A percentile compares a stretch with the other conserved stretches of the same genome.
These are phyloP conservation scores for Leptomonas pyrrhocoris DNA, from an alignment of 208 protist genomes.

Conservation along the genomic window DNA sequence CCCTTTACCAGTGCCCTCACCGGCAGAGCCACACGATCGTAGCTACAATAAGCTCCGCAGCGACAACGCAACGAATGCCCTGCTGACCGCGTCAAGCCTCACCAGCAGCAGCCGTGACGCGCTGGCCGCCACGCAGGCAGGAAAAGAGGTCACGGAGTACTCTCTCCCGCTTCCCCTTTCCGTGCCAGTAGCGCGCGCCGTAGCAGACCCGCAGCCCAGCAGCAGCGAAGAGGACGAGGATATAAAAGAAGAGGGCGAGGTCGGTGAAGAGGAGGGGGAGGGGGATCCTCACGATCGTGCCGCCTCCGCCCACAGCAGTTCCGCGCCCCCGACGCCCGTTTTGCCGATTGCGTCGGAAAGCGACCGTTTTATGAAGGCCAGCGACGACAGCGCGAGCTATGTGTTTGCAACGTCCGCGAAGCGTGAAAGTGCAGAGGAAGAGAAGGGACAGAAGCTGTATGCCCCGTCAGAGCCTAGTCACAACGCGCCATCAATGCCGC, in stretches of 20 bases:
- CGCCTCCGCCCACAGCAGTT: background rate
- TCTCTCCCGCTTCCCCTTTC: background rate
- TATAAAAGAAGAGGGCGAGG: background rate
- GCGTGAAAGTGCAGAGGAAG: background rate
- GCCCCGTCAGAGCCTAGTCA: no score
- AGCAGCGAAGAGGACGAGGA: background rate
- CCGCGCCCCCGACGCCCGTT: background rate
- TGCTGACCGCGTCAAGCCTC: background rate
- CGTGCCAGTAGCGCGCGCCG: background rate
- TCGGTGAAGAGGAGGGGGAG: constrained; percentile 1
- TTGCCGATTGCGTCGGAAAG: background rate
- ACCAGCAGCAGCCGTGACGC: background rate
- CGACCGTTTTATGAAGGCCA: background rate
- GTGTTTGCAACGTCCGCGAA: background rate
- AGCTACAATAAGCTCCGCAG: background rate
- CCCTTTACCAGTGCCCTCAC: background rate
- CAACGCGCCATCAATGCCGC: no score
- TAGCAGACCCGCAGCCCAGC: background rate
- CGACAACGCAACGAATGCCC: background rate
- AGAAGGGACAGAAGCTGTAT: background rate
- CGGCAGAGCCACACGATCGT: background rate
- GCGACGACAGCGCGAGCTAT: background rate
- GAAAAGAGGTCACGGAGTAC: background rate
- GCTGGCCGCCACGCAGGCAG: constrained; percentile 2
- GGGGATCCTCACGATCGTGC: no score